Evolutionary conservation across 1,284 basidiomycete genomes (phyloP).

Genomic region (Spongispora temasekensis): DNA sequence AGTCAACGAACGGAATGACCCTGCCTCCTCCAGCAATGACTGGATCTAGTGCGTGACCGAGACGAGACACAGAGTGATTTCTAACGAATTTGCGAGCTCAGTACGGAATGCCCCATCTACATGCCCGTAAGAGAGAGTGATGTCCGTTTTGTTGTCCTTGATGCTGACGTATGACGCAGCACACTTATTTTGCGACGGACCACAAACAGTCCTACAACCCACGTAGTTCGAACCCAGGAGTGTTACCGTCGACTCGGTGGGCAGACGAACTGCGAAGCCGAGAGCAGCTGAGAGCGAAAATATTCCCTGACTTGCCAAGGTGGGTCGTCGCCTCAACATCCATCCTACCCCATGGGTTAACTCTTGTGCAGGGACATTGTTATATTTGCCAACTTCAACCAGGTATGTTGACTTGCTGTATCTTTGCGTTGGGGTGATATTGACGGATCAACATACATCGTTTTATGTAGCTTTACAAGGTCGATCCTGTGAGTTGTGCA

Average conservation of each 20-base stretch:
- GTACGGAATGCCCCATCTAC: constrained; percentile 51
- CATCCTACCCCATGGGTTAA: background rate
- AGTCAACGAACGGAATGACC: constrained; percentile 50
- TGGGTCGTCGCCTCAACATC: constrained; percentile 24
- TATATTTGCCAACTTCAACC: constrained; percentile 67
- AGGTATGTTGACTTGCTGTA: constrained; percentile 41
- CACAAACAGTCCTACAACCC: constrained; percentile 51
- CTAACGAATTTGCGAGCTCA: constrained; percentile 14
- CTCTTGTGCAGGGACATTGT: constrained; percentile 41
- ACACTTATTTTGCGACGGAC: constrained; percentile 64
- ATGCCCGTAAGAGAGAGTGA: constrained; percentile 47
- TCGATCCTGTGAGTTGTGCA: constrained; percentile 51
- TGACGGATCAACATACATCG: constrained; percentile 17
- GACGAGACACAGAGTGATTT: background rate
- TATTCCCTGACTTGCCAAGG: constrained; percentile 53
- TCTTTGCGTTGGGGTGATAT: constrained; percentile 8
- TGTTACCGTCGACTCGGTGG: constrained; percentile 41
- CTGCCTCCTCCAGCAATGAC: constrained; percentile 45
- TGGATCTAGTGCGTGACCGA: constrained; percentile 54
- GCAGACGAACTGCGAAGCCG: constrained; percentile 48
- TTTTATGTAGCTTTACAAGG: constrained; percentile 50
- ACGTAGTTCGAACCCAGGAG: constrained; percentile 16
- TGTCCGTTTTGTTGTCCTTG: too few relatives aligned
- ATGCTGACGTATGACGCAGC: constrained; percentile 30
- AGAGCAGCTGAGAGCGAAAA: constrained; percentile 42